Evolutionary conservation across 2,329 filamentous ascomycete species (phyloP).

Genomic region (Talaromyces funiculosus): DNA sequence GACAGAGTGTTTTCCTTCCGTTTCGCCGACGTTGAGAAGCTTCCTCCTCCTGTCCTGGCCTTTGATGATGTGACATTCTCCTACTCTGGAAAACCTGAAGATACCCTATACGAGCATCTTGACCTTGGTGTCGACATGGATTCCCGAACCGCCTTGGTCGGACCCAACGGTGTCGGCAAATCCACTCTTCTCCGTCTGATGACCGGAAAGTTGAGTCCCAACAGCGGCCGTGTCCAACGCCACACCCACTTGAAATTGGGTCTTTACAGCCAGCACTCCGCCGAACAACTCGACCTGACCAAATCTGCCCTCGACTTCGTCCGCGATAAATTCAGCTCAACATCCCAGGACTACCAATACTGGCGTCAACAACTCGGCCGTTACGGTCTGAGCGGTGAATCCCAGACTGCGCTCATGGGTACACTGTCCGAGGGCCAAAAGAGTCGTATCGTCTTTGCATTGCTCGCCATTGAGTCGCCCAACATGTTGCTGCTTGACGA

Average conservation of each 20-base stretch:
- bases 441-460: slow-evolving; percentile 94
- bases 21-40: slow-evolving; percentile 97
- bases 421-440: slow-evolving; percentile 97
- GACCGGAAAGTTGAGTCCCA: slow-evolving; percentile 89
- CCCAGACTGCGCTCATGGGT: slow-evolving; percentile 95
- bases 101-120: slow-evolving; percentile 93
- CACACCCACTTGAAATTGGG: slow-evolving; percentile 99
- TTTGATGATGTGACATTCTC: slow-evolving; percentile 98
- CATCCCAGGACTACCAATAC: slow-evolving; percentile 97
- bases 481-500: slow-evolving; percentile 99
- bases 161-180: slow-evolving; percentile 98
- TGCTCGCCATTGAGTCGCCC: slow-evolving; percentile 88
- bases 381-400: slow-evolving; percentile 87
- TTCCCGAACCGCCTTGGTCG: slow-evolving; percentile 91
- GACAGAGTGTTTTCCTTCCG: slow-evolving; percentile 95
- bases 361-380: slow-evolving; percentile 96
- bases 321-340: slow-evolving; percentile 82
- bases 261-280: slow-evolving; percentile 96
- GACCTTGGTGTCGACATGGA: slow-evolving; percentile 99
- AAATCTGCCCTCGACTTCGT: slow-evolving; percentile 98
- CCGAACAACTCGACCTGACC: slow-evolving; percentile 95
- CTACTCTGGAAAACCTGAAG: slow-evolving; percentile 81
- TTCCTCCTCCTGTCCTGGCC: slow-evolving; percentile 92
- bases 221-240: slow-evolving; percentile 71
- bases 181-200: slow-evolving; percentile 93